phyloP scores from a whole-genome alignment of 1,284 basidiomycete genomes.

The Naganishia albida region DNA sequence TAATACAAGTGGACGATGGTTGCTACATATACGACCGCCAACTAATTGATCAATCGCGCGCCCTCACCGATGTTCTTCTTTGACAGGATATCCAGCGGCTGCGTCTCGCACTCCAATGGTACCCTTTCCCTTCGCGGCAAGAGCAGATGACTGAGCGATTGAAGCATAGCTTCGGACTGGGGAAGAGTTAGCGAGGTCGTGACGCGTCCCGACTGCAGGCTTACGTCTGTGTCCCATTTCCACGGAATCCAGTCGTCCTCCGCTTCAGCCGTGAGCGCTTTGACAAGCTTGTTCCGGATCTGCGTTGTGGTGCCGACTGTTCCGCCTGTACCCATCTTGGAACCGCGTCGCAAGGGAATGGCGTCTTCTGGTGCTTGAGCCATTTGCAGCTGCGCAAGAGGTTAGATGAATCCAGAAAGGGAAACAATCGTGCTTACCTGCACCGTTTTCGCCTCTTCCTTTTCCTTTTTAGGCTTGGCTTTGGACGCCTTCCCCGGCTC shows the following conservation, averaged over 20 bases:
- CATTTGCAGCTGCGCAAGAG: constrained; percentile 15
- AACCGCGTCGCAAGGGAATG: constrained; percentile 28
- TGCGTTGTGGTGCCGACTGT: constrained; percentile 51
- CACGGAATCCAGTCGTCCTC: constrained; percentile 51
- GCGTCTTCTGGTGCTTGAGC: constrained; percentile 19
- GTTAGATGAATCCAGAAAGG: neutral
- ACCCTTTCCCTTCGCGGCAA: constrained; percentile 42
- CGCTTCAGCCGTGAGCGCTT: constrained; percentile 42
- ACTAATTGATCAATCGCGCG: constrained; percentile 31
- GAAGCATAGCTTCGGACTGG: constrained; percentile 40
- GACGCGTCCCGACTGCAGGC: constrained; percentile 36
- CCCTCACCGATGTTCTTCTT: constrained; percentile 34
- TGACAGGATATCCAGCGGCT: constrained; percentile 47
- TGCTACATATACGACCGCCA: neutral
- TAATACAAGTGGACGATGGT: neutral
- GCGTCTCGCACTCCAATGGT: constrained; percentile 43
- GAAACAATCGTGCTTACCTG: constrained; percentile 17
- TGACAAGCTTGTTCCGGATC: constrained; percentile 53
- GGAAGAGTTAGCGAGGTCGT: neutral
- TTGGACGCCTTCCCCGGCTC: constrained; percentile 31
- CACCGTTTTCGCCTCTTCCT: constrained; percentile 32
- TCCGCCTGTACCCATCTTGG: constrained; percentile 49
- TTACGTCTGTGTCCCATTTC: constrained; percentile 40
- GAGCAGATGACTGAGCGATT: constrained; percentile 42
- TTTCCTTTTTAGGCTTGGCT: constrained; percentile 32